Evolutionary conservation across 2,329 filamentous ascomycete genomes (phyloP).

Genomic region (Pestalotiopsis sp.): DNA sequence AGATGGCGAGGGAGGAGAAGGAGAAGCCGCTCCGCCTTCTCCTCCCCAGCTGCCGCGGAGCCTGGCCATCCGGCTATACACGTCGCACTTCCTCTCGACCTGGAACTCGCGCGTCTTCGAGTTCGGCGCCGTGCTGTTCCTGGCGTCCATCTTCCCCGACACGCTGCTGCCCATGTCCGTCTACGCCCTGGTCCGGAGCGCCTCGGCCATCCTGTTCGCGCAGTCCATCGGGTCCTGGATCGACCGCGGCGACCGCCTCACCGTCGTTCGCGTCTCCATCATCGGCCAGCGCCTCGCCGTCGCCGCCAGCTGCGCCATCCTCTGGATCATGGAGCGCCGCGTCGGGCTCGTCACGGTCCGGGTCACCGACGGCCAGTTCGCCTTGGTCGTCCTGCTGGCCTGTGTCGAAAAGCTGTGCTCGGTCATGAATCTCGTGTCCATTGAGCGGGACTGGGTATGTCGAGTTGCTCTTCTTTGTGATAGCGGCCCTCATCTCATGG

Average conservation of each 20-base stretch:
- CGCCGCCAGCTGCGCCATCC: slow-evolving; percentile 45
- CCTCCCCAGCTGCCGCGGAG: not conserved
- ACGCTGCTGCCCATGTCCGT: slow-evolving; percentile 67
- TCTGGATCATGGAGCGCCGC: slow-evolving; percentile 35
- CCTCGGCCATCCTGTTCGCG: slow-evolving; percentile 58
- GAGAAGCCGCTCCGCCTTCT: not conserved
- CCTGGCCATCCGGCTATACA: slow-evolving; percentile 42
- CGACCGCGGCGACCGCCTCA: slow-evolving; percentile 53
- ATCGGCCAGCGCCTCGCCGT: slow-evolving; percentile 42
- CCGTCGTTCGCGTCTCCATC: slow-evolving; percentile 53
- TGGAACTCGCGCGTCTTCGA: slow-evolving; percentile 67
- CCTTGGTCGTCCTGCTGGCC: slow-evolving; percentile 49
- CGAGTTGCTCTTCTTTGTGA: no score
- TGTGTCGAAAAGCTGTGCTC: slow-evolving; percentile 69
- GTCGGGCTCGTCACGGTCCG: slow-evolving; percentile 13
- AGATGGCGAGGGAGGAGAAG: not conserved
- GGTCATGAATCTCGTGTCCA: slow-evolving; percentile 64
- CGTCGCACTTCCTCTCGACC: slow-evolving; percentile 61
- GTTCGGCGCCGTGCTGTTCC: slow-evolving; percentile 60
- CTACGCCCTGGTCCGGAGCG: slow-evolving; percentile 65
- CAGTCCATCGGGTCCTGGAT: slow-evolving; percentile 59
- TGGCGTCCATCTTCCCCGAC: slow-evolving; percentile 53
- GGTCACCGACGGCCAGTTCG: slow-evolving; percentile 32
- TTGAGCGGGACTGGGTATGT: slow-evolving; percentile 70
- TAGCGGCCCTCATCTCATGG: not conserved